Evolutionary conservation across 129 eudicot genomes (phyloP), one percentile per base, ranked within the genome.

Genomic region (Logfia minima): DNA sequence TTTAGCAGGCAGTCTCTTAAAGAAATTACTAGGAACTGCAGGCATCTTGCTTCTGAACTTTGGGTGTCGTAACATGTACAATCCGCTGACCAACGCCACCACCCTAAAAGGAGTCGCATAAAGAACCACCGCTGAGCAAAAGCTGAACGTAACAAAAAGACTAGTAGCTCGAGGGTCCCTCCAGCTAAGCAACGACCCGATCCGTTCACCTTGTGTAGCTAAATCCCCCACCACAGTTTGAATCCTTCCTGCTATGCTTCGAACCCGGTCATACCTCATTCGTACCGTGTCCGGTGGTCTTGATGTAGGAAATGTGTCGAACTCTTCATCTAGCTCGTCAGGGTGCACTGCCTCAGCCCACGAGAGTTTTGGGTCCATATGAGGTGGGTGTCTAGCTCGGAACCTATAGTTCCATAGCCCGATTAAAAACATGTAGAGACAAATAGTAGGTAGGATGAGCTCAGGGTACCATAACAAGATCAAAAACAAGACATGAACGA

Each of bases 131-230:
- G 93, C 89, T 14, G 88, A 83, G 72, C 86, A 74, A 28, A 91
- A 85, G 59, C 92, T 83, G 73, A 91, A 91, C 53, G 84, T 29
- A 0, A 89, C 45, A 67, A 88, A 91, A 13, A 91, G 84, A 55
- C 92, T 80, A 0, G 97, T 91, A 6, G 97, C 97, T 39, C 97
- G 80, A 0, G 97, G 94, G 81, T 91, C 97, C 31, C 97, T 72
- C 97, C 97, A 91, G 72, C 86, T 85, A 48, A 91, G 90, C 35
- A 91, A 72, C 13, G 85, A 75, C 41, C 85, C 87, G 52, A 88
- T 35, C 31, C 97, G 88, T 72, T 91, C 97, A 7, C 94, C 97
- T 68, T 88, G 94, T 63, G 94, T 88, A 35, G 97, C 97, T n/a
- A 91, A 32, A 70, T 91, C 97, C 29, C 97, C 97, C 52, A 85